A percentile compares a stretch with the other conserved stretches of the same genome.
These are phyloP conservation scores for Glaciozyma antarctica DNA, from an alignment of 768 basidiomycete genomes.

Conservation along the genomic window DNA sequence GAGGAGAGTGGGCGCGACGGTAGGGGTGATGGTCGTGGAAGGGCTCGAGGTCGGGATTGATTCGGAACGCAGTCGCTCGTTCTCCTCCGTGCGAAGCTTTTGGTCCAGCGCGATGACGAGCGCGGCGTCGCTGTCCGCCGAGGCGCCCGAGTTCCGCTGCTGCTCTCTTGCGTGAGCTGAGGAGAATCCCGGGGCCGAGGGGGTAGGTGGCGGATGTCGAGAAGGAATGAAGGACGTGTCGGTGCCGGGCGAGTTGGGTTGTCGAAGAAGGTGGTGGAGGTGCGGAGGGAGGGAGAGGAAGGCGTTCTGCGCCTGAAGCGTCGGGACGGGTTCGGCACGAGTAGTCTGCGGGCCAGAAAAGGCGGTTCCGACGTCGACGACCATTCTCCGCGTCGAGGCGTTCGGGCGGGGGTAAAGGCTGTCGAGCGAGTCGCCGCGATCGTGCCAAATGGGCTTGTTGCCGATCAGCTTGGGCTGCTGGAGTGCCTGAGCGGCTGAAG, in stretches of 20 bases:
- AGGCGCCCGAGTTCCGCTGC: no score
- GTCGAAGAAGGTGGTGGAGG: conserved; percentile 25
- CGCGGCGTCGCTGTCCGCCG: neutral
- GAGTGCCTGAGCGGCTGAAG: no score
- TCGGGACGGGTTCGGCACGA: neutral
- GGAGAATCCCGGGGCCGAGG: neutral
- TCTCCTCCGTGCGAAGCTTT: neutral
- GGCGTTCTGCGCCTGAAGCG: conserved; percentile 16
- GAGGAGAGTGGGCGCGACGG: neutral
- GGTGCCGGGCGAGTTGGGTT: neutral
- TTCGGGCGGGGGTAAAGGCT: conserved; percentile 4
- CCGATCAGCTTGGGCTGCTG: neutral
- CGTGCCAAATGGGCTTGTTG: conserved; percentile 18
- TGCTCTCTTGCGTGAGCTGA: neutral
- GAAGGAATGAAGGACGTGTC: neutral
- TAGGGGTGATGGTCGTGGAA: neutral
- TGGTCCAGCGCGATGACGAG: neutral
- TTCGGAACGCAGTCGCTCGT: neutral
- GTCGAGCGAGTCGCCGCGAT: conserved; percentile 12
- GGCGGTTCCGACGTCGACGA: neutral
- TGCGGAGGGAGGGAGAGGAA: conserved; percentile 28
- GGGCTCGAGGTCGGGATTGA: neutral
- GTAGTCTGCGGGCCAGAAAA: conserved; percentile 15
- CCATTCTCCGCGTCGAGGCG: neutral
- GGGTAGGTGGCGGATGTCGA: neutral